Percentiles rank a stretch among this genome's conserved stretches.
These are phyloP conservation scores for Xylaria sp. DNA, from an alignment of 2,329 filamentous ascomycete species.

Conservation along the genomic window DNA sequence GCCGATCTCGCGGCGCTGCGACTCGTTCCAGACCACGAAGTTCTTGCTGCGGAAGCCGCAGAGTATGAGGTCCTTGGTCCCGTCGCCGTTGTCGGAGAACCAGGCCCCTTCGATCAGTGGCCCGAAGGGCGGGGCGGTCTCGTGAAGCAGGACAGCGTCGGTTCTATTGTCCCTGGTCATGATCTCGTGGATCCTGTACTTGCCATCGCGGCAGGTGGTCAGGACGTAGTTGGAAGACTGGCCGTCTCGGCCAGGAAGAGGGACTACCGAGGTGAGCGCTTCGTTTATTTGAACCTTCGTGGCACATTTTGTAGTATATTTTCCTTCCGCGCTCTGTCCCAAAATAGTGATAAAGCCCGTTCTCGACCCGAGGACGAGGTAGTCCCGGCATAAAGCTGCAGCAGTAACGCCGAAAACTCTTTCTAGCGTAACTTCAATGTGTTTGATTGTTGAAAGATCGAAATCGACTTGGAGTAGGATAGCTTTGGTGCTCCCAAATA, in stretches of 20 bases:
- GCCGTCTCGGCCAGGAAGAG: conserved; percentile 42
- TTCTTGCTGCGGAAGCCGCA: conserved; percentile 80
- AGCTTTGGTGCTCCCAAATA: conserved; percentile 50
- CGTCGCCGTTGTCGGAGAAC: conserved; percentile 46
- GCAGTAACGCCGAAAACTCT: conserved; percentile 54
- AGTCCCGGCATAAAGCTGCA: conserved; percentile 43
- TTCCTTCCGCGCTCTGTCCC: conserved; percentile 20
- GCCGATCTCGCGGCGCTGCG: conserved; percentile 68
- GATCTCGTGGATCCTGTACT: conserved; percentile 66
- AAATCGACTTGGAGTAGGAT: conserved; percentile 45
- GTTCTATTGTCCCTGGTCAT: conserved; percentile 26
- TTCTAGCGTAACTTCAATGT: conserved; percentile 45
- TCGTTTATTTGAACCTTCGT: conserved; percentile 53
- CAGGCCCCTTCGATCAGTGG: conserved; percentile 75
- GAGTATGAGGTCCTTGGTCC: conserved; percentile 62
- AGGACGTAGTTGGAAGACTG: conserved; percentile 53
- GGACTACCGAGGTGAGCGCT: conserved; percentile 68
- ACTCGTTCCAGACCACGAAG: conserved; percentile 83
- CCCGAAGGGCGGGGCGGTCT: conserved; percentile 70
- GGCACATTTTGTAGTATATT: conserved; percentile 37
- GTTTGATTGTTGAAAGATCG: conserved; percentile 34
- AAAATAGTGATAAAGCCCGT: conserved; percentile 52
- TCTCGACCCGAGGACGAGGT: conserved; percentile 58
- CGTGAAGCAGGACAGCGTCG: conserved; percentile 61
- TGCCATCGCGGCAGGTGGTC: conserved; percentile 76